These are phyloP conservation scores for Penicillium sp. DNA, from an alignment of 2,329 filamentous ascomycete genomes.

Conservation along the genomic window DNA sequence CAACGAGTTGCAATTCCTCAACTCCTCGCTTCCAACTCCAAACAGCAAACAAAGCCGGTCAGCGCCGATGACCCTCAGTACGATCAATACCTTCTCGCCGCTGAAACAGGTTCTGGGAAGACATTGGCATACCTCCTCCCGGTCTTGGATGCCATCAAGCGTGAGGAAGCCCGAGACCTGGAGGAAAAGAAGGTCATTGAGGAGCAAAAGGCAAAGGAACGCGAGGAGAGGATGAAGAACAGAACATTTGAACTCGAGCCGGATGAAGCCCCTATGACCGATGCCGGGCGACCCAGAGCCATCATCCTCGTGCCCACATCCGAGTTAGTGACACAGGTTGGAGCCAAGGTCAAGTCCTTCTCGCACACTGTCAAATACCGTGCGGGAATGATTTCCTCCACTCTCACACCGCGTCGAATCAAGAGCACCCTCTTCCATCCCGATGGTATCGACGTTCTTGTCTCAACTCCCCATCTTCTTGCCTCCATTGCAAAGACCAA, in stretches of 20 bases:
- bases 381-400: slow-evolving; percentile 79
- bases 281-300: slow-evolving; percentile 75
- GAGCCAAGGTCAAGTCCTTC: slow-evolving; percentile 76
- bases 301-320: slow-evolving; percentile 90
- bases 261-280: slow-evolving; percentile 65
- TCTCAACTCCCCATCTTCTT: slow-evolving; percentile 88
- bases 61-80: slow-evolving; percentile 48
- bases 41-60: slow-evolving; percentile 36
- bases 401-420: slow-evolving; percentile 76
- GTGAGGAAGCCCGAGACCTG: slow-evolving; percentile 68
- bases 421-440: slow-evolving; percentile 81
- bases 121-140: slow-evolving; percentile 91
- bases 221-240: slow-evolving; percentile 52
- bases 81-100: slow-evolving; percentile 79
- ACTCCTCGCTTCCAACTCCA: slow-evolving; percentile 62
- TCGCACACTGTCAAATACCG: slow-evolving; percentile 88
- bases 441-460: slow-evolving; percentile 79
- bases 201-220: slow-evolving; percentile 62
- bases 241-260: slow-evolving; percentile 67
- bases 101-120: slow-evolving; percentile 96
- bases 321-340: slow-evolving; percentile 89
- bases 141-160: slow-evolving; percentile 81
- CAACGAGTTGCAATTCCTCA: slow-evolving; percentile 87
- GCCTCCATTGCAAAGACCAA: slow-evolving; percentile 86
- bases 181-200: slow-evolving; percentile 60